Percentiles rank a stretch among this genome's conserved stretches.
Evolutionary conservation across 805 yeast genomes (phyloP).

Genomic region (Cyberlindnera xishuangbannaensis): DNA sequence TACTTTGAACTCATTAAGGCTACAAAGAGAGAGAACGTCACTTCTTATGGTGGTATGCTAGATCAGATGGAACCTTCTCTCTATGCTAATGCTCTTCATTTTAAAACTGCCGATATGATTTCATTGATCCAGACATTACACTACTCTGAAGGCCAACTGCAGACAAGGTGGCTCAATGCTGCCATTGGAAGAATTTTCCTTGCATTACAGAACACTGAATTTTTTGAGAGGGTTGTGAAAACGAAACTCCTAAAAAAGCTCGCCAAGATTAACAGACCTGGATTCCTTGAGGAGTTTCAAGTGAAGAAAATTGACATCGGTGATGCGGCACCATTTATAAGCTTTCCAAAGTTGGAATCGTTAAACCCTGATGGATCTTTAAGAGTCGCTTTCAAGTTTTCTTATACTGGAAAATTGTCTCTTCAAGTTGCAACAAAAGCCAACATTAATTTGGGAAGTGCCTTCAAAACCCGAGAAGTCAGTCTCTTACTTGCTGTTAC

Average conservation of each 20-base stretch:
- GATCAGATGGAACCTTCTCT: conserved; percentile 48
- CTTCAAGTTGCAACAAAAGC: conserved; percentile 78
- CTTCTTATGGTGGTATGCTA: conserved; percentile 18
- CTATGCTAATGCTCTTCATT: conserved; percentile 70
- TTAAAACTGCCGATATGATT: conserved; percentile 64
- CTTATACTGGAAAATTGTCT: conserved; percentile 72
- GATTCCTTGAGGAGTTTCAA: conserved; percentile 76
- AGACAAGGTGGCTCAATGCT: conserved; percentile 90
- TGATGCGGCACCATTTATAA: conserved; percentile 69
- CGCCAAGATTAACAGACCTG: conserved; percentile 77
- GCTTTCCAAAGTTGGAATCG: conserved; percentile 62
- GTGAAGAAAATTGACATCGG: conserved; percentile 74
- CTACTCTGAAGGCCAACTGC: conserved; percentile 76
- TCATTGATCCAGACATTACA: conserved; percentile 70
- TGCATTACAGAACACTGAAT: conserved; percentile 65
- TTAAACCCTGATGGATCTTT: conserved; percentile 78
- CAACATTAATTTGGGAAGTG: conserved; percentile 65
- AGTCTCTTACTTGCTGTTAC: conserved; percentile 67
- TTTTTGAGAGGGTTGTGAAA: conserved; percentile 52
- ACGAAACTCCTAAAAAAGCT: conserved; percentile 64
- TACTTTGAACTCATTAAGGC: conserved; percentile 82
- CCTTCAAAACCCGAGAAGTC: conserved; percentile 69
- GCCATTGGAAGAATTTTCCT: conserved; percentile 77
- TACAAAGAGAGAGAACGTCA: conserved; percentile 39
- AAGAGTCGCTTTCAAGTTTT: conserved; percentile 51